Evolutionary conservation across 331 rosid species (phyloP), one percentile per base, ranked within the genome.

Genomic region (Quercus tomentella): DNA sequence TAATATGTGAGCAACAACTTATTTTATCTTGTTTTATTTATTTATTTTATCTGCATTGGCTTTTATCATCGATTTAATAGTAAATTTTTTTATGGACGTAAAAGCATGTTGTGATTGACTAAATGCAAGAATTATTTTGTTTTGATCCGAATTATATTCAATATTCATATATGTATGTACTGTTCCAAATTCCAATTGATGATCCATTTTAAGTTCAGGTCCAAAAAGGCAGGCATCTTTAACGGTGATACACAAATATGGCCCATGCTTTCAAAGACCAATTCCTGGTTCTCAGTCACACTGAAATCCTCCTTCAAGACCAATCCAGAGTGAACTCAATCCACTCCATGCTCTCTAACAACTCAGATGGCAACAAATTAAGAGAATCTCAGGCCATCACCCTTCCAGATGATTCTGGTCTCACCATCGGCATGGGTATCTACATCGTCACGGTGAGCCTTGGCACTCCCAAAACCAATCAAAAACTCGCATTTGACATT

Each of bases 261-360:
- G 76, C 4, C 61, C 76, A n/a, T 72, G 60, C n/a, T 15, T 26
- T 28, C 11, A 23, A 54, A 20, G 23, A 52, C 17, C 11, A 51
- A 25, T n/a, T 3, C 23, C 16, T 12, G 11, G 21, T 15, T 54
- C 60, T 61, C 10, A 49, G 1, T 3, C 76, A 49, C 76, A 26
- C 16, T 57, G 55, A 74, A 56, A 35, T 74, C 55, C 78, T 56
- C 28, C 68, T 28, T 10, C 67, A 56, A 56, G 78, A 74, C 54
- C 69, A 58, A 35, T 4, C 69, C 30, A 33, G 70, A 18, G 66
- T 74, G 7, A 28, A 74, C 5, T 57, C 22, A 9, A 56, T 30
- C 16, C 78, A 56, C 17, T 74, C 54, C 49, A 55, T 14, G 35
- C 11, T 56, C 52, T 74, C 69, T 31, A 52, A 18, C 6, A 26